Base-by-base conservation (phyloP, 1,284 basidiomycete genomes). In the Ustilago xerochloae region DNA sequence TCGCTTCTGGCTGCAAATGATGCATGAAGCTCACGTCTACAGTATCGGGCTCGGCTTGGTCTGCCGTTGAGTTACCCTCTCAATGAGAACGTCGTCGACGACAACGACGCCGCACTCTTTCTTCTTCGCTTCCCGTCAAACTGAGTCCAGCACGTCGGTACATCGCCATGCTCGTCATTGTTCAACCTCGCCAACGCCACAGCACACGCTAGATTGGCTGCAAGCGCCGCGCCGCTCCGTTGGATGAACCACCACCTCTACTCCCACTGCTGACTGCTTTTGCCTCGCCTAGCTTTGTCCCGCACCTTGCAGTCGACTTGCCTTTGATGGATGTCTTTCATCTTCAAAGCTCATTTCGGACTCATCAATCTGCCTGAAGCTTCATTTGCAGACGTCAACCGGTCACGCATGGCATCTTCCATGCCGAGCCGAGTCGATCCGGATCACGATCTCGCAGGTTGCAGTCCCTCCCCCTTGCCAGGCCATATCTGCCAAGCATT, bases 171-270 rank as follows among this genome's bases (percentile, higher is more conserved):
- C 41, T 26, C 41, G 20, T n/a, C 41, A 43, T 43, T 43, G 41
- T 26, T 43, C 41, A 43, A 18, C 20, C 12, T 43, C 6, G 41
- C 41, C 22, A 47, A n/a, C 52, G 26, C 39, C 26, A 45, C 18
- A 22, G 15, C 16, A 22, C 24, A 50, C 30, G 39, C 32, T 51
- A 50, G 33, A 29, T 59, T 24, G 48, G 29, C 48, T 59, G 57
- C 57, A 46, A 59, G 48, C 16, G 39, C 32, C 48, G 22, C 26
- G 48, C 57, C 41, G 30, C 48, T 30, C 29, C 38, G 24, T 48
- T 43, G 41, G 22, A 8, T 47, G 41, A 43, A 43, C 22, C 41
- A 43, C 41, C 41, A 9, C 22, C 41, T 24, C 41, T 24, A 9
- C 41, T 16, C 41, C 10, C 26, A n/a, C 41, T 24, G 22, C 38